Conservation (phyloP, 177 flowering plant species). For the Vitis hybrid region DNA sequence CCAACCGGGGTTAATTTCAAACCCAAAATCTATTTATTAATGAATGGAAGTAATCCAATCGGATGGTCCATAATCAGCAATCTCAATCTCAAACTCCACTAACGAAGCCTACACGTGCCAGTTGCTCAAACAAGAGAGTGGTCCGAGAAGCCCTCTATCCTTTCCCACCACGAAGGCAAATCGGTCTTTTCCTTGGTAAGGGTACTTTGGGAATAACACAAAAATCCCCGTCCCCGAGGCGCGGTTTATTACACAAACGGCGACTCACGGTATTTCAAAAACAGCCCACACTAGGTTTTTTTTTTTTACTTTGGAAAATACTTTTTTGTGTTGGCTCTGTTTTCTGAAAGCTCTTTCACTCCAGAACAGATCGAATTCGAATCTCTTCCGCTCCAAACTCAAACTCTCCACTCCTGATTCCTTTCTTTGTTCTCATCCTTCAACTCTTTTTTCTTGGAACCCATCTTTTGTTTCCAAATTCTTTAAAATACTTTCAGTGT, state of each 20-base stretch:
- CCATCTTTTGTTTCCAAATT: not conserved
- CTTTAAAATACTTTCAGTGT: not conserved
- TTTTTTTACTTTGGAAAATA: not conserved
- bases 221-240: not conserved
- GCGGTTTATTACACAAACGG: conserved; percentile 19
- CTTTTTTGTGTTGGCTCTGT: not conserved
- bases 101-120: no score
- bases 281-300: not conserved
- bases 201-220: conserved; percentile 1
- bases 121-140: no score
- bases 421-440: not conserved
- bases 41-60: no score
- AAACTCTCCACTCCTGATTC: not conserved
- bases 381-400: not conserved
- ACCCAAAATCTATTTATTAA: no score
- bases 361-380: not conserved
- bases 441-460: not conserved
- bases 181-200: not conserved
- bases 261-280: conserved; percentile 5
- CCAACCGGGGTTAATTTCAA: no score
- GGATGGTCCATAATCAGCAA: no score
- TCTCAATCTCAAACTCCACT: no score
- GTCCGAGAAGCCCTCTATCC: not conserved
- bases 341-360: not conserved
- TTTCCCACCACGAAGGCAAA: not conserved